These are phyloP conservation scores for Neurospora hispaniola DNA, from an alignment of 495 filamentous ascomycete genomes.

Conservation along the genomic window DNA sequence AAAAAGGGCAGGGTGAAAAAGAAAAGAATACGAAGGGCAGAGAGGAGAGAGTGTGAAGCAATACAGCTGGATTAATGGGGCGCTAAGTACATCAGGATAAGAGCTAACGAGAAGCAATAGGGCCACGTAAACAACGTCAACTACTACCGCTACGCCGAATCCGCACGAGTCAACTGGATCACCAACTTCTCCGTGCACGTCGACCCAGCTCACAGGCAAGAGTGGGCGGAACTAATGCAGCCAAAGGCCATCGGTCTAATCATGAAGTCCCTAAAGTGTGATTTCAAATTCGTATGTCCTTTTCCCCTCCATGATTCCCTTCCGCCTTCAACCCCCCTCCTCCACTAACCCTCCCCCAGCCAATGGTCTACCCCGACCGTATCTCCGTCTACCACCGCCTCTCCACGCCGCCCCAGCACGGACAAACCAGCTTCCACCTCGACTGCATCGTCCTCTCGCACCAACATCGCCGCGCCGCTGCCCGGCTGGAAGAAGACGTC, in stretches of 20 bases:
- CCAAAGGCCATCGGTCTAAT: constrained; percentile 64
- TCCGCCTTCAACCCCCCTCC: not conserved
- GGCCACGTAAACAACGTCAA: constrained; percentile 85
- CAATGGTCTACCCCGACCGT: constrained; percentile 78
- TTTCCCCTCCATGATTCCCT: too few species aligned
- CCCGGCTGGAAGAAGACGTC: constrained; percentile 69
- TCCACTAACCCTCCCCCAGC: constrained; percentile 41
- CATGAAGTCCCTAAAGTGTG: constrained; percentile 65
- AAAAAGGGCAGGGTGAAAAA: too few species aligned
- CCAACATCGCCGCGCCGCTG: constrained; percentile 64
- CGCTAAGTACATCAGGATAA: too few species aligned
- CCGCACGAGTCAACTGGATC: constrained; percentile 73
- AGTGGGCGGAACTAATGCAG: constrained; percentile 64
- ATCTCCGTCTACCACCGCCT: constrained; percentile 87
- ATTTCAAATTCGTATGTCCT: constrained; percentile 79
- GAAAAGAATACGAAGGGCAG: too few species aligned
- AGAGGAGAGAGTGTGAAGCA: too few species aligned
- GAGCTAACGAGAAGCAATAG: constrained; percentile 10
- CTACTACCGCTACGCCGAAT: constrained; percentile 79
- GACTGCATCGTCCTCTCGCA: constrained; percentile 68
- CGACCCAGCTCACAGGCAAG: constrained; percentile 51
- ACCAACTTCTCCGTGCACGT: constrained; percentile 60
- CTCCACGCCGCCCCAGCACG: constrained; percentile 16
- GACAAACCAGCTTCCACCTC: constrained; percentile 31
- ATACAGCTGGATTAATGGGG: too few species aligned